phyloP scores from a whole-genome alignment of 441 rosid genomes.

The Populus hybrid region DNA sequence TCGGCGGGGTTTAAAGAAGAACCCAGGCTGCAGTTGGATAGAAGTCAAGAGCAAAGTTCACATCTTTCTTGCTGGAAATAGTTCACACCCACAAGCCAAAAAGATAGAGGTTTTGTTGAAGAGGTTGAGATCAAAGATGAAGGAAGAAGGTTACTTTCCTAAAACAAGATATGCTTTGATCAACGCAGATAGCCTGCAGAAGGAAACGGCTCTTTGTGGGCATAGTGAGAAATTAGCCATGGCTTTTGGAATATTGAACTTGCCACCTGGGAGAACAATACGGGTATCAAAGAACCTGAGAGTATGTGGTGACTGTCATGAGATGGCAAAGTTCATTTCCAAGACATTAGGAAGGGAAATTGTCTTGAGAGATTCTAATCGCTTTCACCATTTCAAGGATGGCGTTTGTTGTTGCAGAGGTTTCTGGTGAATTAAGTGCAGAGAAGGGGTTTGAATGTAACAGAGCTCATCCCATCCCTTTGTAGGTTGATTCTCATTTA shows the following conservation, averaged over 20 bases:
- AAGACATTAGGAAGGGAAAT: constrained; percentile 46
- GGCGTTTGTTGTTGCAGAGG: constrained; percentile 79
- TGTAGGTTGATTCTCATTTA: background rate
- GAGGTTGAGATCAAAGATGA: constrained; percentile 48
- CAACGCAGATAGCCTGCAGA: constrained; percentile 48
- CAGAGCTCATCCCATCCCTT: background rate
- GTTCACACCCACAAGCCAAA: constrained; percentile 43
- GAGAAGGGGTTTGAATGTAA: constrained; percentile 4
- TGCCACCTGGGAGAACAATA: constrained; percentile 49
- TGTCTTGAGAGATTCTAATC: constrained; percentile 59
- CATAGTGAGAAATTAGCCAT: constrained; percentile 76
- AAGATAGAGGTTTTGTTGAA: constrained; percentile 45
- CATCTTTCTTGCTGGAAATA: constrained; percentile 54
- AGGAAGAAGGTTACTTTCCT: constrained; percentile 45
- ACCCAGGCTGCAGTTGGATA: constrained; percentile 79
- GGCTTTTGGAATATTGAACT: constrained; percentile 57
- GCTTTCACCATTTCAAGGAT: constrained; percentile 71
- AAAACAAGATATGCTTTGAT: constrained; percentile 46
- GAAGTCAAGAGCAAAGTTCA: constrained; percentile 53
- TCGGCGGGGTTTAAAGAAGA: constrained; percentile 41
- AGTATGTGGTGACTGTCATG: constrained; percentile 70
- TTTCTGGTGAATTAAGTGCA: constrained; percentile 44
- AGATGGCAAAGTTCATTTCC: constrained; percentile 72
- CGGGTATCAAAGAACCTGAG: constrained; percentile 58
- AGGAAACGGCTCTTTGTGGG: constrained; percentile 64